Evolutionary conservation across 345 rosid species (phyloP), one percentile per base, ranked within the genome.

Genomic region (Camelina neglecta): DNA sequence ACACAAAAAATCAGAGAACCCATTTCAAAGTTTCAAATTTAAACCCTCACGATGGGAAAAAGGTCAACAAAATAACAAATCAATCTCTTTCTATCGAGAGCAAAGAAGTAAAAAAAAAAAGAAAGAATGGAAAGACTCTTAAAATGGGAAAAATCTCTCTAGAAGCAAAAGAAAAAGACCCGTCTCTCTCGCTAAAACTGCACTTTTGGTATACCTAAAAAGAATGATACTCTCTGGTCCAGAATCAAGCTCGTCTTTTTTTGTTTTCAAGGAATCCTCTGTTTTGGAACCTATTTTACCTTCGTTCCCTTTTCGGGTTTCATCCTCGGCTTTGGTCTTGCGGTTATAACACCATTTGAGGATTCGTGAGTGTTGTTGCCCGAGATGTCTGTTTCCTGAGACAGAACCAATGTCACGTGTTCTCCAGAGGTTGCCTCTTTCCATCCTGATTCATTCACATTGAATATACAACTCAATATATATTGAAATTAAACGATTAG

Each of bases 241-340:
- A 69, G 65, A 63, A 35, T 16, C 61, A 63, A 56, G 65, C 63
- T 41, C 2, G 29, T 33, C 68, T 21, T 56, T 16, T 20, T 6
- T 64, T 73, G 11, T 69, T 62, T 47, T 76, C 54, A 71, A 26
- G 66, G 71, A 47, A 55, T 63, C 81, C 81, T 88, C 73, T 84
- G 93, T 80, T 89, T 93, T 3, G 94, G 91, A 74, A 93, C 84
- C 69, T 91, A 92, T 84, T 85, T 90, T 63, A 88, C 82, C 87
- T 87, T 90, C n/a, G 79, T 76, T 62, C 86, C 87, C 72, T 85
- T 90, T 50, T 84, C 97, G 1, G 86, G 84, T 79, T 84, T 90
- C 67, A 50, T 66, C 80, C 82, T 81, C 68, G 77, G 79, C 80
- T 81, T 85, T 42, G 79, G 72, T 70, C 73, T 86, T 68, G 65